Evolutionary conservation across 768 basidiomycete species (phyloP), one percentile per base, ranked within the genome.

Genomic region (Collybiopsis luxurians): DNA sequence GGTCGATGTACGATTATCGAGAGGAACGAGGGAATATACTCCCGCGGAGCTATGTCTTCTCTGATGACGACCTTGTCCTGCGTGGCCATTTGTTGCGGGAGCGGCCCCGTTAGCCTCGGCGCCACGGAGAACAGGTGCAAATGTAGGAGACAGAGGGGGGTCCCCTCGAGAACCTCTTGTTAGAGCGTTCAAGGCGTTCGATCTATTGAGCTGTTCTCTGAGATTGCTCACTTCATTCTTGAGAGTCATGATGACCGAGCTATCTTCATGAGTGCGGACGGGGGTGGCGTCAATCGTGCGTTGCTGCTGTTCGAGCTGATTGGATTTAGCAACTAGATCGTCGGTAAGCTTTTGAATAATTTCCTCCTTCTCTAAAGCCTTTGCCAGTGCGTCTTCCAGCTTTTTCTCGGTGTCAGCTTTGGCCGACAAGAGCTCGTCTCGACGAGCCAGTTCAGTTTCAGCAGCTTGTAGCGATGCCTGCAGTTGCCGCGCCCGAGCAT

Each of bases 131-230:
- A 81, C 81, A 43, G 95, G 91, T 9, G 89, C 86, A 61, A 95
- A 95, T 3, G 91, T 91, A 0, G 95, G 94, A 2, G 92, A 94
- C 23, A 85, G 74, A 3, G 90, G 90, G 21, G 86, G 84, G 17
- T 92, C 86, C 17, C 74, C 77, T 36, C 87, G 85, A 42, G 81
- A 69, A 28, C 88, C 85, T 61, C 87, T 84, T 11, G 92, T 95
- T 50, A 97, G 80, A 15, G 84, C 81, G 63, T 94, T 92, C 63
- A 97, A 82, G 9, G 97, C 93, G 66, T 95, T 94, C n/a, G 93
- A 86, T 30, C 96, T 86, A 64, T 95, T 95, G 61, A 98, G 85
- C 68, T 98, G 96, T 67, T 99, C 97, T 58, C 94, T 92, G 28
- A 98, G 81, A 64, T 76, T 88, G 72, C 89, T 87, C 63, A 99